These are phyloP conservation scores for Entrophospora sp. DNA, from an alignment of 192 early-diverging fungal genomes.

Conservation along the genomic window DNA sequence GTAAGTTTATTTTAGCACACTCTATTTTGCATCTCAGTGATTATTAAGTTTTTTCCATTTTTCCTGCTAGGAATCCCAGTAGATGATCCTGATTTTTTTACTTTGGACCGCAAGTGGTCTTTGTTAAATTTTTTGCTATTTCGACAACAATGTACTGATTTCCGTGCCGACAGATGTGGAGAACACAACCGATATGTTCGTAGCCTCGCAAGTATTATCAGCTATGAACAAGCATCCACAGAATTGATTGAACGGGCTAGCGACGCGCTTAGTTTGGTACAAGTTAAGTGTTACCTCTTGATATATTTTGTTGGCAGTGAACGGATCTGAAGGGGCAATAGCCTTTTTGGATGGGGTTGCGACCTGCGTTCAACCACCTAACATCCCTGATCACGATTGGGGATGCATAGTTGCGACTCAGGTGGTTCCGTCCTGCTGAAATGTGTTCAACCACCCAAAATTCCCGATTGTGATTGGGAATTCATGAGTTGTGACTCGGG, in stretches of 20 bases:
- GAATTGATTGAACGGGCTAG: background rate
- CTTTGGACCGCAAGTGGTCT: background rate
- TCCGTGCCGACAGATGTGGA: background rate
- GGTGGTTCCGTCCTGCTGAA: slow-evolving; percentile 3
- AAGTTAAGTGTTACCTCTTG: slow-evolving; percentile 5
- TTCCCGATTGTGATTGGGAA: background rate
- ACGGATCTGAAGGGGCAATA: slow-evolving; percentile 6
- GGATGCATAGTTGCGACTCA: slow-evolving; percentile 3
- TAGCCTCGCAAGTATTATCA: background rate
- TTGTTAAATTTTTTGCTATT: slow-evolving; percentile 8
- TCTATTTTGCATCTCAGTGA: background rate
- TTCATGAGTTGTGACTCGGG: background rate
- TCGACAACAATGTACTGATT: background rate
- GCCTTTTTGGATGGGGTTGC: background rate
- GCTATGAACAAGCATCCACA: background rate
- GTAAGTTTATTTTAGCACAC: background rate
- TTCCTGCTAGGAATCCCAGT: background rate
- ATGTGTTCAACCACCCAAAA: background rate
- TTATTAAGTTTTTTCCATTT: background rate
- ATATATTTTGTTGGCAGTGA: background rate
- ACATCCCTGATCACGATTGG: background rate
- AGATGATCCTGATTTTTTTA: slow-evolving; percentile 2
- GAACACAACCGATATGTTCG: slow-evolving; percentile 9
- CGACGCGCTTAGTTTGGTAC: background rate
- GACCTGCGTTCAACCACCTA: slow-evolving; percentile 9